Base-by-base conservation (phyloP, 2,329 filamentous ascomycete genomes). In the Ophiocordyceps camponoti-rufipedis region DNA sequence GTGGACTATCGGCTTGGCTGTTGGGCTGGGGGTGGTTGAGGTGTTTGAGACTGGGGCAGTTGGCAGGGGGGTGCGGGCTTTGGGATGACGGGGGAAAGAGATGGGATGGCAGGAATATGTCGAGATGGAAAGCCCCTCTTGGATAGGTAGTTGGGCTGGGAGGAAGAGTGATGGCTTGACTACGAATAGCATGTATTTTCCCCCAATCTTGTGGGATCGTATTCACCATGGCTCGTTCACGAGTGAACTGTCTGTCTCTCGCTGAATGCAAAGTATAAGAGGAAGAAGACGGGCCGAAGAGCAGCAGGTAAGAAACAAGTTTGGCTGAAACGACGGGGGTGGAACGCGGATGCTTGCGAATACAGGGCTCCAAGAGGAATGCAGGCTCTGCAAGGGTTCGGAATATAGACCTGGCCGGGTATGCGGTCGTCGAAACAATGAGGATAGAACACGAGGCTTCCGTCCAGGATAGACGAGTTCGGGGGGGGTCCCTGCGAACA, bases 41-140 rank as follows among this genome's bases (percentile, higher is more conserved):
- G 62, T 84, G 13, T 88, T 88, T 58, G 75, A 85, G 55, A 87
- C 82, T 12, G 70, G 78, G 13, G 82, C 75, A 53, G 80, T 86
- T n/a, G 82, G 82, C 1, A 68, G 72, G 48, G 82, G 75, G 11
- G 71, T 85, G 47, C 68, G 76, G 51, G 60, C 61, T 44, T 46
- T 70, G 47, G 60, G 18, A 23, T 23, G 39, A 23, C 12, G 19
- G 39, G 39, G 18, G 9, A 28, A 28, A 13, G 19, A 14, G 39
- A 13, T 5, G 4, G 18, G 12, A 14, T 16, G 14, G n/a, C 13
- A 18, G 4, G 3, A 10, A 3, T 39, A 16, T 39, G n/a, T n/a
- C 13, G 12, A 35, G 35, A 23, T 23, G 23, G 23, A 23, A 23
- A 23, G 23, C 23, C 23, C 23, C 23, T 23, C n/a, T 23, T 23